phyloP scores from a whole-genome alignment of 2,329 filamentous ascomycete genomes.

The Beauveria bassiana region DNA sequence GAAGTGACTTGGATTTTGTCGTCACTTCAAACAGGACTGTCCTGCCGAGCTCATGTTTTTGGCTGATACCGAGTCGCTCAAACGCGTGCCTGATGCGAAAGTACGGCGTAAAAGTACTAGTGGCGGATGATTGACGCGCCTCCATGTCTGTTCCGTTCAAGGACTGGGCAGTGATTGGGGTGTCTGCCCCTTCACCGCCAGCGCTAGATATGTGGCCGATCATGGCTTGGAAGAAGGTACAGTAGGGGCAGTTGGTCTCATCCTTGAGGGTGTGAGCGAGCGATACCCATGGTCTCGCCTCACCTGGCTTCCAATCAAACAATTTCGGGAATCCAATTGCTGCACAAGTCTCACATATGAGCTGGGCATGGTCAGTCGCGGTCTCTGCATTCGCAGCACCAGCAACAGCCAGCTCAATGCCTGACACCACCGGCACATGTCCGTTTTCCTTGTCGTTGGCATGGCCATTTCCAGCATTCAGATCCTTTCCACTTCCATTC shows the following conservation, averaged over 20 bases:
- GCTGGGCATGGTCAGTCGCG: background rate
- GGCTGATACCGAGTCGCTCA: constrained; percentile 28
- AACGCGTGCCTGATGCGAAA: constrained; percentile 31
- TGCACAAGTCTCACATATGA: constrained; percentile 24
- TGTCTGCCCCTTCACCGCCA: constrained; percentile 15
- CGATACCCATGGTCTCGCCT: constrained; percentile 29
- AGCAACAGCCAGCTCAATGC: background rate
- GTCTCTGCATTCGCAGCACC: background rate
- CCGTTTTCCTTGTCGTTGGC: background rate
- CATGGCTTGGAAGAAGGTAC: constrained; percentile 30
- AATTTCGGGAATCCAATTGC: constrained; percentile 29
- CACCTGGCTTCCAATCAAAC: constrained; percentile 28
- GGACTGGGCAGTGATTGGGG: background rate
- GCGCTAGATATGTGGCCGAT: constrained; percentile 15
- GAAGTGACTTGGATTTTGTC: constrained; percentile 27
- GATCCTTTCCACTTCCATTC: constrained; percentile 7
- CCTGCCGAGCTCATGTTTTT: constrained; percentile 29
- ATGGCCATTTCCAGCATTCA: background rate
- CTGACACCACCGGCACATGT: background rate
- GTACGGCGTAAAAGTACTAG: constrained; percentile 30
- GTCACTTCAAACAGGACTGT: constrained; percentile 30
- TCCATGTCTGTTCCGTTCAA: background rate
- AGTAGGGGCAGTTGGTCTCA: constrained; percentile 28
- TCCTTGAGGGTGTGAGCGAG: constrained; percentile 25
- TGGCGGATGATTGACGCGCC: background rate